Conservation (phyloP, 208 protist species). For the Novymonas esmeraldas region DNA sequence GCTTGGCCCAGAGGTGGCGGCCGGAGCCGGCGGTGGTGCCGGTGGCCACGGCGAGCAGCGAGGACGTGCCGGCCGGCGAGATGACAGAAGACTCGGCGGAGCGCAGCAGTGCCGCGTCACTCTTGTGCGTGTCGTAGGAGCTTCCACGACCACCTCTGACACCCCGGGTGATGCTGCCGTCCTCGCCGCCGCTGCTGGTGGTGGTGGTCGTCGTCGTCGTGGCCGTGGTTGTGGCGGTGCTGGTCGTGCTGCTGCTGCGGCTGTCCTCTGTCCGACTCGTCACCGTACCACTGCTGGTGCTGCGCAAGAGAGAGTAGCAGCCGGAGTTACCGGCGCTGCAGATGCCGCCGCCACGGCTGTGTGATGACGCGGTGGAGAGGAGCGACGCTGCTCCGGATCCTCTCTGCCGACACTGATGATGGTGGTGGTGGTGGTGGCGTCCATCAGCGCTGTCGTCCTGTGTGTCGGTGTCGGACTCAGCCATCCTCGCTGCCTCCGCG, state of each 20-base stretch:
- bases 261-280: not conserved
- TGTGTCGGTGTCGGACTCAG: too few relatives aligned
- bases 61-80: not conserved
- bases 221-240: too few relatives aligned
- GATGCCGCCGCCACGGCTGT: too few relatives aligned
- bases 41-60: slow-evolving; percentile 8
- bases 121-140: not conserved
- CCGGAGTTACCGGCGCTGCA: not conserved
- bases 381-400: not conserved
- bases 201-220: too few relatives aligned
- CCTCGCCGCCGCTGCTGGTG: too few relatives aligned
- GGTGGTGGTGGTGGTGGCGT: not conserved
- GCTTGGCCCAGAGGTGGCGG: not conserved
- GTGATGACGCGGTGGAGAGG: not conserved
- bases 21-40: not conserved
- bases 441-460: not conserved
- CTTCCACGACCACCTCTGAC: not conserved
- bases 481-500: too few relatives aligned
- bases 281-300: not conserved
- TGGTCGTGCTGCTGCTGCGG: not conserved
- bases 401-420: not conserved
- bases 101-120: not conserved
- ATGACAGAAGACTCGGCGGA: not conserved
- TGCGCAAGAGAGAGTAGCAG: slow-evolving; percentile 1
- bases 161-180: too few relatives aligned